phyloP scores from a whole-genome alignment of 208 protist genomes.

The Leishmania major region DNA sequence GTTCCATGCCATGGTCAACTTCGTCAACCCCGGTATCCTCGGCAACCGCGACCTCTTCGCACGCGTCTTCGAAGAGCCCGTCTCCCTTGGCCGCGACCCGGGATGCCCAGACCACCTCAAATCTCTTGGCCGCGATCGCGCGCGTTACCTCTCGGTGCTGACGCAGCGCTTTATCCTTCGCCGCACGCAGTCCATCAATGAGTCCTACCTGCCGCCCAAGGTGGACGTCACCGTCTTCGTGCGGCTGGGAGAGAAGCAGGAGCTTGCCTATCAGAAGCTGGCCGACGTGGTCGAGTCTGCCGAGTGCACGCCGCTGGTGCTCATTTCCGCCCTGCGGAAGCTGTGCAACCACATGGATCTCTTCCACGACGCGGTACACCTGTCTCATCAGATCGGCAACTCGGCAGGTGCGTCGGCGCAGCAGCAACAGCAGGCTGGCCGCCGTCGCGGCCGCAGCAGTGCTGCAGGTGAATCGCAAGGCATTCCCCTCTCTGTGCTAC shows the following conservation, averaged over 20 bases:
- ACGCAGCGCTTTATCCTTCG: slow-evolving; percentile 87
- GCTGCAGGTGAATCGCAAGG: slow-evolving; percentile 18
- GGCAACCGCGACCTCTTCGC: slow-evolving; percentile 82
- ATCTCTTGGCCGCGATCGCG: slow-evolving; percentile 70
- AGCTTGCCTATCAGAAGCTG: slow-evolving; percentile 71
- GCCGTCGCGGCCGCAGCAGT: slow-evolving; percentile 12
- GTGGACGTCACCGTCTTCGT: slow-evolving; percentile 89
- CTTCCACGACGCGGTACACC: slow-evolving; percentile 71
- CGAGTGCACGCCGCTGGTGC: slow-evolving; percentile 75
- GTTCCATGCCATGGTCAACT: slow-evolving; percentile 92
- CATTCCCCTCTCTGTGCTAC: slow-evolving; percentile 69
- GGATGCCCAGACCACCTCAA: slow-evolving; percentile 68
- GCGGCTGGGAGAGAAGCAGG: slow-evolving; percentile 63
- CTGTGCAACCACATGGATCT: slow-evolving; percentile 95
- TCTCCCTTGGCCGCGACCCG: slow-evolving; percentile 65
- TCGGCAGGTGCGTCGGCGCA: background rate
- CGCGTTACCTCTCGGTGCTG: slow-evolving; percentile 80
- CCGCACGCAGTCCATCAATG: slow-evolving; percentile 83
- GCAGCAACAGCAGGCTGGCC: slow-evolving; percentile 11
- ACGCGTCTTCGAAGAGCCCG: slow-evolving; percentile 81
- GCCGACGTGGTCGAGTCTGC: slow-evolving; percentile 53
- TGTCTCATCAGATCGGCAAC: slow-evolving; percentile 44
- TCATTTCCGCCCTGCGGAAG: slow-evolving; percentile 89
- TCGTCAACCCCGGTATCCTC: slow-evolving; percentile 85
- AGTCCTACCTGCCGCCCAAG: slow-evolving; percentile 85